Evolutionary conservation across 2,329 filamentous ascomycete species (phyloP).

Genomic region (Ascochyta lentis): DNA sequence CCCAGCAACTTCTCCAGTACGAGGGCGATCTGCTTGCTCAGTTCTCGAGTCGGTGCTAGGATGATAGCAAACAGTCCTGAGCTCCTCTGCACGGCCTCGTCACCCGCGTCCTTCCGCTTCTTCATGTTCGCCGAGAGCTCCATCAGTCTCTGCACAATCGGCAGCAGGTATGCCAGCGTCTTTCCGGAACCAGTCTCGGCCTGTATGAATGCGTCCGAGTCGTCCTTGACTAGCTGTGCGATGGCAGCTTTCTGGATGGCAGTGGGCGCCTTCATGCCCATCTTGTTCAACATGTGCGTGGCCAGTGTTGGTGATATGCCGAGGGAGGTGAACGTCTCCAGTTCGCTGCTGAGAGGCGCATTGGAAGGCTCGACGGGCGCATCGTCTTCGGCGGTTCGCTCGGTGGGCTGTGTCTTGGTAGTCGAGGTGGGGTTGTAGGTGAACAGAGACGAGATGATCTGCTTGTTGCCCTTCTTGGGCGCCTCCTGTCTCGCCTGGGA

Average conservation of each 20-base stretch:
- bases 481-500: slow-evolving; percentile 45
- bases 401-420: slow-evolving; percentile 57
- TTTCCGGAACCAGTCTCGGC: slow-evolving; percentile 98
- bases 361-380: slow-evolving; percentile 78
- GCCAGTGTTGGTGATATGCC: slow-evolving; percentile 83
- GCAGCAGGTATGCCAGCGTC: slow-evolving; percentile 92
- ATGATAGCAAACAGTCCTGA: slow-evolving; percentile 93
- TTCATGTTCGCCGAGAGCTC: slow-evolving; percentile 66
- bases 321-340: slow-evolving; percentile 84
- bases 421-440: slow-evolving; percentile 82
- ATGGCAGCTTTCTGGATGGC: slow-evolving; percentile 93
- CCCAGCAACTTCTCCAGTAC: slow-evolving; percentile 85
- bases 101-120: slow-evolving; percentile 43
- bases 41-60: slow-evolving; percentile 89
- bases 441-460: slow-evolving; percentile 90
- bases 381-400: slow-evolving; percentile 35
- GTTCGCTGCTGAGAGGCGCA: slow-evolving; percentile 82
- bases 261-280: slow-evolving; percentile 88
- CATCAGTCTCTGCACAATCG: slow-evolving; percentile 88
- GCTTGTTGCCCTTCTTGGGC: slow-evolving; percentile 54
- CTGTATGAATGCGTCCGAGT: slow-evolving; percentile 93
- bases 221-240: slow-evolving; percentile 76
- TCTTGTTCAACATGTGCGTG: slow-evolving; percentile 81
- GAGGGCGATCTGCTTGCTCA: slow-evolving; percentile 90
- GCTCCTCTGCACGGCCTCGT: slow-evolving; percentile 71